These are phyloP conservation scores for Zygoascus flipseniorum DNA, from an alignment of 805 yeast species.

Conservation along the genomic window DNA sequence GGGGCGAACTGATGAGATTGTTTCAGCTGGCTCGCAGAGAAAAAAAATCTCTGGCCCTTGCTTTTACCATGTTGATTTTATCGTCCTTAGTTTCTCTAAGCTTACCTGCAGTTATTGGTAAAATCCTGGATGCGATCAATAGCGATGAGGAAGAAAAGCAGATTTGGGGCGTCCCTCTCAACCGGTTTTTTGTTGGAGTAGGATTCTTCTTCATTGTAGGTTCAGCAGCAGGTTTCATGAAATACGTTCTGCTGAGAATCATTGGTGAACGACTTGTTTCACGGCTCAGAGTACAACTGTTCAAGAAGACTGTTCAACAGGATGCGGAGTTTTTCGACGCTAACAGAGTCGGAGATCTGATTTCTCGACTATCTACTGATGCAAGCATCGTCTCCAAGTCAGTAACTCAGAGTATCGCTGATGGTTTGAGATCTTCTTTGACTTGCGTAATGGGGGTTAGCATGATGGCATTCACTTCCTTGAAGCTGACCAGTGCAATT, in stretches of 20 bases:
- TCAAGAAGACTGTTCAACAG: constrained; percentile 69
- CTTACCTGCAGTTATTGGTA: constrained; percentile 78
- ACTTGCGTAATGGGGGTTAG: constrained; percentile 80
- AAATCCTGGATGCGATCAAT: constrained; percentile 66
- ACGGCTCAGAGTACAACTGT: constrained; percentile 65
- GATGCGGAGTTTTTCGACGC: constrained; percentile 86
- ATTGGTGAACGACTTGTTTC: constrained; percentile 88
- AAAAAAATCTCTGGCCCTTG: constrained; percentile 44
- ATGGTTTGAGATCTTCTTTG: constrained; percentile 78
- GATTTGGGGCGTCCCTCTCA: constrained; percentile 53
- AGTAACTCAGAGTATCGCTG: constrained; percentile 80
- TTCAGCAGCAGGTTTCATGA: constrained; percentile 69
- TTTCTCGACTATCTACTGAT: constrained; percentile 80
- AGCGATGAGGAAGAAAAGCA: constrained; percentile 24
- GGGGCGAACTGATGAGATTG: constrained; percentile 38
- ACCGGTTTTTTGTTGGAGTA: constrained; percentile 55
- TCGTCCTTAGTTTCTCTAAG: constrained; percentile 77
- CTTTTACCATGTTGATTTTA: constrained; percentile 53
- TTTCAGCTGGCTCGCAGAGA: constrained; percentile 53
- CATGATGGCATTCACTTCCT: constrained; percentile 85
- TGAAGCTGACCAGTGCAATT: constrained; percentile 77
- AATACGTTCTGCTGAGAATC: constrained; percentile 64
- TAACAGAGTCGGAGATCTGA: constrained; percentile 85
- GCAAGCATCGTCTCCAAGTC: constrained; percentile 82
- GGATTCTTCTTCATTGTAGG: constrained; percentile 62